A percentile compares a stretch with the other conserved stretches of the same genome.
Evolutionary conservation across 2,329 filamentous ascomycete species (phyloP).

Genomic region (Cytospora chrysosperma): DNA sequence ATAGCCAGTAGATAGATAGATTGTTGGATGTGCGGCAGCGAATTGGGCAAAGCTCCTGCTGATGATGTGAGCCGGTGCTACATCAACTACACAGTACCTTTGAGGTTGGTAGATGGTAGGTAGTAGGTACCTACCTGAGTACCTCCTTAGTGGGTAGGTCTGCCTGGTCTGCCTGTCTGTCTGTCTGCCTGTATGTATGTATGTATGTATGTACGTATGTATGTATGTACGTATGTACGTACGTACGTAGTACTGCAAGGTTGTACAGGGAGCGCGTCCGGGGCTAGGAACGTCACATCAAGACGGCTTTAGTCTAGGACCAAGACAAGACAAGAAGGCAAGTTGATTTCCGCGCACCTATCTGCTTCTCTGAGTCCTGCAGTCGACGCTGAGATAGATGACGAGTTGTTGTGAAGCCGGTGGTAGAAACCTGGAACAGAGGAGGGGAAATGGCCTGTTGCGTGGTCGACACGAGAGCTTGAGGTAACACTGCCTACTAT

Average conservation of each 20-base stretch:
- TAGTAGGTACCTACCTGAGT: too few relatives aligned
- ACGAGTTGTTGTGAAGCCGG: not conserved
- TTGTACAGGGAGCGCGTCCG: not conserved
- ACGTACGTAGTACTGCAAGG: not conserved
- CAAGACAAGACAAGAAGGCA: slow-evolving; percentile 3
- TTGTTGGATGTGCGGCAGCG: slow-evolving; percentile 6
- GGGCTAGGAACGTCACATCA: slow-evolving; percentile 14
- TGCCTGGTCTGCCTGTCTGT: too few relatives aligned
- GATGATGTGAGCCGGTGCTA: slow-evolving; percentile 14
- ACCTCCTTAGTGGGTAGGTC: too few relatives aligned
- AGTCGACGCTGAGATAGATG: not conserved
- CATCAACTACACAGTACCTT: too few relatives aligned
- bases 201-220: too few relatives aligned
- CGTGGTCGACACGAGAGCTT: slow-evolving; percentile 10
- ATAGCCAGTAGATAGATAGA: slow-evolving; percentile 1
- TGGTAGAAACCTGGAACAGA: not conserved
- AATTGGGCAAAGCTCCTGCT: slow-evolving; percentile 6
- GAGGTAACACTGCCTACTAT: slow-evolving; percentile 2
- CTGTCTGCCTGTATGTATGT: too few relatives aligned
- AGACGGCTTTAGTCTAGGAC: slow-evolving; percentile 7
- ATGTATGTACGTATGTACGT: too few relatives aligned
- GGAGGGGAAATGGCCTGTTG: not conserved
- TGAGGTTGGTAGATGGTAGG: too few relatives aligned
- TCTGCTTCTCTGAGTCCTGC: slow-evolving; percentile 9
- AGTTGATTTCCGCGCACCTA: not conserved